Evolutionary conservation across 148 eudicot species (phyloP).

Genomic region (Rhododendron mucronatum): DNA sequence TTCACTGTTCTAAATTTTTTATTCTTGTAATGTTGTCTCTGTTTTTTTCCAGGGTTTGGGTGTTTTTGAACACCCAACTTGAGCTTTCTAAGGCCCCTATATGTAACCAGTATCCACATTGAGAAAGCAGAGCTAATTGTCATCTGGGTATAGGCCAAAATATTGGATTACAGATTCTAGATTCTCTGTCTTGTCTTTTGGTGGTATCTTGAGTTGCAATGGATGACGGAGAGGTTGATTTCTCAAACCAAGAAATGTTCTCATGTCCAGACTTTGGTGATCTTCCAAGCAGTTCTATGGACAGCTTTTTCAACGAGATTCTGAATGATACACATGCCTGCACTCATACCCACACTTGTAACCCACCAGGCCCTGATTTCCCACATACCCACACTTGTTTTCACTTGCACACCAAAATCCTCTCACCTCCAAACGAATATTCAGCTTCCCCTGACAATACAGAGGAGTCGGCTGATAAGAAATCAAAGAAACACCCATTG

Average conservation of each 20-base stretch:
- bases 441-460: conserved; percentile 67
- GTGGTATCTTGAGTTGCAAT: conserved; percentile 17
- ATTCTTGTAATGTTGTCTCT: not conserved
- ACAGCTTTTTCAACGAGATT: conserved; percentile 64
- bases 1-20: not conserved
- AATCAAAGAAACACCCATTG: conserved; percentile 50
- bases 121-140: conserved; percentile 1
- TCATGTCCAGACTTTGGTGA: conserved; percentile 52
- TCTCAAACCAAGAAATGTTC: conserved; percentile 66
- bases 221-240: conserved; percentile 82
- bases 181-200: not conserved
- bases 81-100: not conserved
- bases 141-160: not conserved
- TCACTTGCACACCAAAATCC: conserved; percentile 79
- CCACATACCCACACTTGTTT: conserved; percentile 89
- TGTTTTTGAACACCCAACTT: not conserved
- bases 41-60: conserved; percentile 11
- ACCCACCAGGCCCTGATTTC: conserved; percentile 82
- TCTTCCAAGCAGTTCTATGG: conserved; percentile 69
- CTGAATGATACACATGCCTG: conserved; percentile 77
- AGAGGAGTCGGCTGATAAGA: conserved; percentile 62
- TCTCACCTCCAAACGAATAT: conserved; percentile 54
- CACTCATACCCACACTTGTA: conserved; percentile 88
- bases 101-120: not conserved
- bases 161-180: not conserved